Base-by-base conservation (phyloP, 2,329 filamentous ascomycete genomes). In the Escovopsis sp. region DNA sequence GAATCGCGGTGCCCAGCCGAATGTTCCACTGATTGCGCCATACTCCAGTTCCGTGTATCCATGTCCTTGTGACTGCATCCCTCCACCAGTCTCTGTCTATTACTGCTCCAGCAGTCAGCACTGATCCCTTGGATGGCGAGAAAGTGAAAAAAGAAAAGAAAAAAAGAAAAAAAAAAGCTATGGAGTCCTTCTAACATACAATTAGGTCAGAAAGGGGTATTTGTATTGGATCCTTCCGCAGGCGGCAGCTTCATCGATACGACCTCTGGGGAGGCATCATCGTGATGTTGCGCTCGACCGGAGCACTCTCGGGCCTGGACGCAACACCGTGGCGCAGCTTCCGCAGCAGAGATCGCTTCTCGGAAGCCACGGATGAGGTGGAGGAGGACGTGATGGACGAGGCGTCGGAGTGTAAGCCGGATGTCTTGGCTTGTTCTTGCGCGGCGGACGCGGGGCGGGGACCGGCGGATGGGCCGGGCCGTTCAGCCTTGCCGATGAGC, bases 401-500 rank as follows among this genome's bases (percentile, higher is more conserved):
- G 37, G 26, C n/a, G 28, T 32, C 28, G 7, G 8, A 23, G 4
- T 23, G 23, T 23, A 6, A 9, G 28, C 8, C 28, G 28, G 28
- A 32, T 11, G 11, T 9, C 28, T 32, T 32, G 28, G 36, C 38
- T 40, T 12, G 18, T 45, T 34, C 26, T 11, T 26, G 11, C 36
- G 41, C 39, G 32, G 36, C 34, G 32, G 40, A 33, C 18, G 38
- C 33, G 12, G 40, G 38, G 19, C 40, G 34, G 26, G 44, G 41
- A 28, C 41, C 41, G 10, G 40, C 34, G 19, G 38, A 38, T 18
- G 44, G 41, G 33, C 41, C 41, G 33, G 44, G 41, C 2, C 44
- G 41, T 33, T 43, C 34, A 43, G 44, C 44, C 26, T 38, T 40
- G 41, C 41, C 38, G 35, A 45, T 41, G 19, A 26, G 26, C 28